Base-by-base conservation (phyloP, 2,329 filamentous ascomycete species). In the Coniochaeta ligniaria region DNA sequence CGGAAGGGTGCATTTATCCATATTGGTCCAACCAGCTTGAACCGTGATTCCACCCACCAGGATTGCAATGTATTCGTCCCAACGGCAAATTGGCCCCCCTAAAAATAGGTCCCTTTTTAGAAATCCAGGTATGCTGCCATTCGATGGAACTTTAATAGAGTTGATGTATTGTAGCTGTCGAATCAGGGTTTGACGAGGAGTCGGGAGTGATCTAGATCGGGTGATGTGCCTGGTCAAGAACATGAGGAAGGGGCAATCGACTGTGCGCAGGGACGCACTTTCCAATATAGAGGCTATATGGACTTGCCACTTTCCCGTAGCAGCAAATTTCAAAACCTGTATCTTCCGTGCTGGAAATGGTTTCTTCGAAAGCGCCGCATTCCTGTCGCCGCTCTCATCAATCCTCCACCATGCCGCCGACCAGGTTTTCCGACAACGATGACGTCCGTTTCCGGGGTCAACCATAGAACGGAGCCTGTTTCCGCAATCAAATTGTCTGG, bases 1-100 rank as follows among this genome's bases (percentile, higher is more conserved):
- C 54, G 38, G 56, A 45, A 31, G 35, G 20, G 26, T 58, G 56
- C 56, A 58, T 58, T 58, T 58, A 58, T 58, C 56, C 56, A 58
- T 43, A 58, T 58, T 58, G 56, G 7, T 2, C 24, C 35, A 45
- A 28, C 47, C 47, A 52, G 31, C 26, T 28, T 52, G 47, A 31
- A 7, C 56, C 36, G 38, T 31, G 35, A 58, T 58, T 58, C 56
- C 56, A 58, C 56, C 26, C 35, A 58, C 56, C 56, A 43, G 56
- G 56, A 45, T 43, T 58, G 36, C n/a, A n/a, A n/a, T n/a, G 35
- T 28, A 33, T 31, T 58, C 14, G 56, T 43, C 22, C 56, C 54
- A 36, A 26, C 22, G 3, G 54, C 38, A 57, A 38, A 57, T 57
- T 57, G 22, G 17, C 22, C 31, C 17, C 17, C 54, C 52, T 38